phyloP scores from a whole-genome alignment of 2,329 filamentous ascomycete species.

The Xylaria sp. region DNA sequence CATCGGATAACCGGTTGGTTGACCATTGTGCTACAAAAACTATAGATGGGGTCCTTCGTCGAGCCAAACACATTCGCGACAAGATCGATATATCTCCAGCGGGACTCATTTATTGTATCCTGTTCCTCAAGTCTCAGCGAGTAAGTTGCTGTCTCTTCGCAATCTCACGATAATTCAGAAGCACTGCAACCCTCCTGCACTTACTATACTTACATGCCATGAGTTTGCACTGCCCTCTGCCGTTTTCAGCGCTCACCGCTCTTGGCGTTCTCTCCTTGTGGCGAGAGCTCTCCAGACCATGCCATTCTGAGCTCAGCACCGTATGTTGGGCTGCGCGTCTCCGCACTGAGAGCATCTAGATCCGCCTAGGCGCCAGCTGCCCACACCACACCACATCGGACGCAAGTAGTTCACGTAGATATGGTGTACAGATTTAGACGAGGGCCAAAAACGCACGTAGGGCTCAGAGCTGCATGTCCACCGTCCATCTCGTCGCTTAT shows the following conservation, averaged over 20 bases:
- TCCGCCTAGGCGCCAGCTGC: background rate
- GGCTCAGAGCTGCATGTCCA: slow-evolving; percentile 16
- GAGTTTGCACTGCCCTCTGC: slow-evolving; percentile 21
- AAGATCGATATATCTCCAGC: slow-evolving; percentile 8
- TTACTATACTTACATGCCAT: background rate
- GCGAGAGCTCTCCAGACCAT: slow-evolving; percentile 3
- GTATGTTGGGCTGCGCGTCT: slow-evolving; percentile 3
- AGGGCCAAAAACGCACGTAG: slow-evolving; percentile 11
- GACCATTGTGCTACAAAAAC: background rate
- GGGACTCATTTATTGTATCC: slow-evolving; percentile 2
- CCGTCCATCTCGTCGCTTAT: slow-evolving; percentile 18
- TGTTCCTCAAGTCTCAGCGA: background rate
- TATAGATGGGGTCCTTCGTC: background rate
- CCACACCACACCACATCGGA: slow-evolving; percentile 1
- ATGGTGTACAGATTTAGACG: slow-evolving; percentile 12
- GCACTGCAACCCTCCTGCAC: slow-evolving; percentile 24
- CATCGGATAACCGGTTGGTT: background rate
- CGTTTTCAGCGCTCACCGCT: slow-evolving; percentile 16
- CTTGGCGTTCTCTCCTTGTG: slow-evolving; percentile 20
- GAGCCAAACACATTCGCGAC: background rate
- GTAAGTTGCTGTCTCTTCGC: background rate
- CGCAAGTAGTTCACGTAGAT: slow-evolving; percentile 4
- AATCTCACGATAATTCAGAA: slow-evolving; percentile 6
- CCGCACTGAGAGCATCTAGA: slow-evolving; percentile 21
- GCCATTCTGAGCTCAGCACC: slow-evolving; percentile 15